Percentiles rank a stretch among this genome's conserved stretches.
Conservation (phyloP, 2,329 filamentous ascomycete genomes). For the Alternaria solani region DNA sequence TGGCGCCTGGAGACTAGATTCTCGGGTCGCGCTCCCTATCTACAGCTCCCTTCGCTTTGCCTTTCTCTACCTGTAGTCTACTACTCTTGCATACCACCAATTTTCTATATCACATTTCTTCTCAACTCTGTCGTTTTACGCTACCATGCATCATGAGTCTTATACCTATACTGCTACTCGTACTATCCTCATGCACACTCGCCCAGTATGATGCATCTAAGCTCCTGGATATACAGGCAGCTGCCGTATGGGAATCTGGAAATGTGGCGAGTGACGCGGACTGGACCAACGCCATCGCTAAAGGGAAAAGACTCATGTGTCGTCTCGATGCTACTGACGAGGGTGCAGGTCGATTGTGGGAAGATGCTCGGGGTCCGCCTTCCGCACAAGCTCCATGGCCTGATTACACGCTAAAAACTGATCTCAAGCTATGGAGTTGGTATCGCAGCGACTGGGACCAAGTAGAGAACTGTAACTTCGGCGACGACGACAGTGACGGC, state of each 20-base stretch:
- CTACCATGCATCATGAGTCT: no score
- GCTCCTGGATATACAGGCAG: neutral
- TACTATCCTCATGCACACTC: no score
- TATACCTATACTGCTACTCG: no score
- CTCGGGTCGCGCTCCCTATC: no score
- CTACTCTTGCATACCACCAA: no score
- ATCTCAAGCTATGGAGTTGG: neutral
- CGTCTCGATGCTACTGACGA: neutral
- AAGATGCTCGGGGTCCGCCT: neutral
- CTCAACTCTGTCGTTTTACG: no score
- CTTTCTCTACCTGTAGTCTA: no score
- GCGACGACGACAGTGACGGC: neutral
- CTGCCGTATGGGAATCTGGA: neutral
- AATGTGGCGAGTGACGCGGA: neutral
- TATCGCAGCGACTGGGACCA: neutral
- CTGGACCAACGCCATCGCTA: neutral
- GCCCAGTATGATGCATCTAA: no score
- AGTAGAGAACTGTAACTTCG: conserved; percentile 4
- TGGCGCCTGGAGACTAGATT: no score
- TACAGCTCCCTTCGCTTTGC: no score
- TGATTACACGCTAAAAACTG: neutral
- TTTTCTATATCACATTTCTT: no score
- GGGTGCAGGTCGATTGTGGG: neutral
- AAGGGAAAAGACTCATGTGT: neutral
- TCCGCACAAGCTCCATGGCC: neutral